Evolutionary conservation across 2,329 filamentous ascomycete genomes (phyloP), one percentile per base, ranked within the genome.

Genomic region (Colletotrichum tanaceti): DNA sequence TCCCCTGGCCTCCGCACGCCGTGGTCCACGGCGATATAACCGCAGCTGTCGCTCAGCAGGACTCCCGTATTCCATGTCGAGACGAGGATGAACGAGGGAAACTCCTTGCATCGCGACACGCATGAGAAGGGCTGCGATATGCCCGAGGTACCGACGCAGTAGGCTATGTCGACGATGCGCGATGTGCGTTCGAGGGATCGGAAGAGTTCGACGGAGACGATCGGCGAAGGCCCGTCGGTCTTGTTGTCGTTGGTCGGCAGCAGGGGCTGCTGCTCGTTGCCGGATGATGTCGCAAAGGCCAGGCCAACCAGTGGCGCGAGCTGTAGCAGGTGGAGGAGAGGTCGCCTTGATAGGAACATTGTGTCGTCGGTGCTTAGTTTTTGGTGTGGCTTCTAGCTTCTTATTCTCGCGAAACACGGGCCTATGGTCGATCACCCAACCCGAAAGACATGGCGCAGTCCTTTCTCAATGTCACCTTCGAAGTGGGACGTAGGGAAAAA

Each of bases 101-200:
- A 98, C 65, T 98, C 93, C 44, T 84, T 83, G 80, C 96, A 99
- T 72, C 93, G 91, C 68, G 92, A 96, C 16, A 90, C 87, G 79
- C 96, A 99, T 39, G 86, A 81, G 78, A 99, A 99, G 0, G 96
- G 96, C 72, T 90, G 89, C 58, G 86, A 85, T 70, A 99, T 90
- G 46, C 95, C 96, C 0, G 92, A 91, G 5, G 87, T 90, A 70
- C 94, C 94, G 67, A 98, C 92, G 79, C 96, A 99, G 81, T 98
- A 98, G 55, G 93, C 85, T 68, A 98, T 96, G 78, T 99, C 96
- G 71, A 98, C 95, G 32, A 98, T 87, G 62, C 94, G 90, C n/a
- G 95, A 89, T 63, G 95, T 84, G 75, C 97, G 92, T 79, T 98
- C 94, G 16, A 99, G 89, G 20, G 93, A 90, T 67, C 87, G 83